Evolutionary conservation across 2,329 filamentous ascomycete genomes (phyloP), one percentile per base, ranked within the genome.

Genomic region (Epichloe coenophiala): DNA sequence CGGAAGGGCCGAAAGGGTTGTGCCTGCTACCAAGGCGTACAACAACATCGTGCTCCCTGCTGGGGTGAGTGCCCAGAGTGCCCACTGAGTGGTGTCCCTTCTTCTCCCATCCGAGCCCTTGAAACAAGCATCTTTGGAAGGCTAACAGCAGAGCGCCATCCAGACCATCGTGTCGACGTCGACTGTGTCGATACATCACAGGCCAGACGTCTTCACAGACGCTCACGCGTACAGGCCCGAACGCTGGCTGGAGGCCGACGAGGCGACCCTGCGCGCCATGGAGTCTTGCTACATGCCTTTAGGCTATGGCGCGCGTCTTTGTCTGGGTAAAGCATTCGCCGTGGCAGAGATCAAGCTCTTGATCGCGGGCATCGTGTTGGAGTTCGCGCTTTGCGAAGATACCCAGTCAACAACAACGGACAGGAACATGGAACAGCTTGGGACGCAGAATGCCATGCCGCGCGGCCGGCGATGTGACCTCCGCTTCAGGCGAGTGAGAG

Each of bases 131-230:
- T 47, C 12, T 23, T 21, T 9, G 6, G 6, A 35, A 21, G 8
- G 36, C 41, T 48, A 40, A 48, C 21, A 21, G 45, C 4, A n/a
- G 12, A n/a, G 23, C 17, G 11, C 5, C 15, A 9, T 45, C 9
- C 31, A 52, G 50, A 52, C 50, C 11, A 19, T 52, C 15, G 50
- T 52, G n/a, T 52, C 50, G 23, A 49, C 50, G 7, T 48, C 50
- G 36, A 52, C 50, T 2, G 12, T 48, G 33, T 27, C 46, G 6
- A 45, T 52, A 39, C 50, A 52, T 13, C 46, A 45, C 6, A 37
- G 45, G 17, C 41, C 41, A 35, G 46, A 48, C n/a, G 36, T 48
- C 9, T 52, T 52, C 36, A 3, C n/a, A 15, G 45, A 48, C 17
- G 33, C 46, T 6, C 40, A 45, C 35, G 15, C 15, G 2, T 48